Evolutionary conservation across 225 moss, liverwort and hornwort genomes (phyloP).

Genomic region (Pleurozium schreberi): DNA sequence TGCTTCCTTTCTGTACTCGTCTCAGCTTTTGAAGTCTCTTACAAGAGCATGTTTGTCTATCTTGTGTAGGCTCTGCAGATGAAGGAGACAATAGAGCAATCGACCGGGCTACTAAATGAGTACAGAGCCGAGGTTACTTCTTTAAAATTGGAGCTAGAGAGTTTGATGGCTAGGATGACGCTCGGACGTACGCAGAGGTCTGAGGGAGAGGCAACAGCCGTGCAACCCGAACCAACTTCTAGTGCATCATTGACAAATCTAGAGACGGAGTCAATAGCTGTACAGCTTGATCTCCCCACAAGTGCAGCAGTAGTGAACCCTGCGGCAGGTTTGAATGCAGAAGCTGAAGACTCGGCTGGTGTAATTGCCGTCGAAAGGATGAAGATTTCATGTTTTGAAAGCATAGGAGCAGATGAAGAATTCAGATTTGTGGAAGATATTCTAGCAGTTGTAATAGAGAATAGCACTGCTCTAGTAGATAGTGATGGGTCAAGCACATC

Average conservation of each 20-base stretch:
- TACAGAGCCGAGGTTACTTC: slow-evolving; percentile 73
- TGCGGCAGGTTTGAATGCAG: not conserved
- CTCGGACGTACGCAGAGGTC: slow-evolving; percentile 4
- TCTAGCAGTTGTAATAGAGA: slow-evolving; percentile 26
- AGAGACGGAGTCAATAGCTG: not conserved
- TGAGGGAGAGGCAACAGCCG: not conserved
- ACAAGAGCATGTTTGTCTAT: not conserved
- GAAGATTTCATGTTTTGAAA: not conserved
- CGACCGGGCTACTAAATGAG: slow-evolving; percentile 57
- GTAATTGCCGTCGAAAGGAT: not conserved
- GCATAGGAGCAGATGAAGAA: slow-evolving; percentile 7
- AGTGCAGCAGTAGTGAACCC: slow-evolving; percentile 1
- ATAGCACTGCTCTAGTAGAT: slow-evolving; percentile 4
- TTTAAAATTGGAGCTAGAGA: slow-evolving; percentile 81
- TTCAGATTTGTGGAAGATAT: slow-evolving; percentile 43
- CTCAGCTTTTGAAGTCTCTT: not conserved
- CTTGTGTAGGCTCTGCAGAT: slow-evolving; percentile 46
- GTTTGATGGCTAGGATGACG: slow-evolving; percentile 35
- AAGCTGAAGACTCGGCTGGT: slow-evolving; percentile 6
- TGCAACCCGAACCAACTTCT: not conserved
- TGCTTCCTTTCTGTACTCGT: not conserved
- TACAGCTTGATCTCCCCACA: not conserved
- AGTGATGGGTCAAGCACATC: slow-evolving; percentile 15
- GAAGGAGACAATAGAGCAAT: slow-evolving; percentile 48
- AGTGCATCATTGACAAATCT: slow-evolving; percentile 5